These are phyloP conservation scores for Theobroma grandiflorum DNA, from an alignment of 441 rosid genomes.

Conservation along the genomic window DNA sequence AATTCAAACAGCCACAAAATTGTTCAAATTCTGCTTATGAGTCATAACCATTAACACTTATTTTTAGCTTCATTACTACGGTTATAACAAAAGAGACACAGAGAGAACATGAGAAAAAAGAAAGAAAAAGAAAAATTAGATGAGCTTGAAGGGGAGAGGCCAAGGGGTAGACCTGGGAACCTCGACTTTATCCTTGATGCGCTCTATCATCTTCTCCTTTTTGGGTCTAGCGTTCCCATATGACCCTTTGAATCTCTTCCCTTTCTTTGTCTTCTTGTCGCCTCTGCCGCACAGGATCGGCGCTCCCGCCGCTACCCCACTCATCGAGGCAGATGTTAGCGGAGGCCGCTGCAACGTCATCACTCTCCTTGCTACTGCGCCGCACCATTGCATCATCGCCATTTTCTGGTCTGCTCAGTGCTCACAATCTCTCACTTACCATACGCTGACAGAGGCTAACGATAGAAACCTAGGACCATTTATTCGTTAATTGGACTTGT, in stretches of 20 bases:
- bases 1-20: not conserved
- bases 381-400: constrained; percentile 81
- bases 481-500: not conserved
- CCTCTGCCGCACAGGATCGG: constrained; percentile 88
- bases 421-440: constrained; percentile 2
- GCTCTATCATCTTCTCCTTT: constrained; percentile 90
- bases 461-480: not conserved
- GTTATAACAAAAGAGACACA: not conserved
- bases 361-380: constrained; percentile 64
- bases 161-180: constrained; percentile 97
- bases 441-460: not conserved
- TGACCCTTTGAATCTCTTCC: constrained; percentile 91
- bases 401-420: constrained; percentile 26
- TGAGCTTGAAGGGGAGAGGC: constrained; percentile 99
- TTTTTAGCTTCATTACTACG: not conserved
- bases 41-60: not conserved
- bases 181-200: constrained; percentile 88
- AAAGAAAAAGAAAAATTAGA: constrained; percentile 40
- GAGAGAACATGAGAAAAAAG: not conserved
- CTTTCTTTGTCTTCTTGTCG: constrained; percentile 91
- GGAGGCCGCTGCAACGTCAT: constrained; percentile 45
- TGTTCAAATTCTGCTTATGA: not conserved
- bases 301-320: constrained; percentile 34
- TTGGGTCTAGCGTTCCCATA: constrained; percentile 88
- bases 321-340: constrained; percentile 23